Conservation (phyloP, 2,329 filamentous ascomycete genomes). For the Microdochium nivale region DNA sequence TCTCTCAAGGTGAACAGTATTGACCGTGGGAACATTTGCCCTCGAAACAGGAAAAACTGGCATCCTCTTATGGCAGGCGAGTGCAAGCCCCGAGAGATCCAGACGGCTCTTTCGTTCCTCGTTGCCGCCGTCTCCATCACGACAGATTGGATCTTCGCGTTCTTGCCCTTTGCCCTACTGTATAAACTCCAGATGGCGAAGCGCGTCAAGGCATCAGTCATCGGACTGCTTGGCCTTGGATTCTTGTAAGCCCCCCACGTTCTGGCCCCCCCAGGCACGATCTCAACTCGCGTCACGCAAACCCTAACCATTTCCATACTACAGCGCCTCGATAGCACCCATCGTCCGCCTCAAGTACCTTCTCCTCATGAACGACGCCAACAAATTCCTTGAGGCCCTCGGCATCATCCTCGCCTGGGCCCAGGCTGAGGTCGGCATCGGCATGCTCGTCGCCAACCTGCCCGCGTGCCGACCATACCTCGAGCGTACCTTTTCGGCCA, state of each 20-base stretch:
- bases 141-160: conserved; percentile 2
- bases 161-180: conserved; percentile 29
- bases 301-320: neutral
- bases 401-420: neutral
- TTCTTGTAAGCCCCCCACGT: conserved; percentile 18
- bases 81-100: neutral
- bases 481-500: neutral
- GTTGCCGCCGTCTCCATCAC: neutral
- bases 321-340: neutral
- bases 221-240: conserved; percentile 28
- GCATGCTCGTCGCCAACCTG: conserved; percentile 1
- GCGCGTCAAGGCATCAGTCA: conserved; percentile 29
- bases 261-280: neutral
- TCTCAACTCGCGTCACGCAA: too few relatives aligned
- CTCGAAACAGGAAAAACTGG: neutral
- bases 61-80: neutral
- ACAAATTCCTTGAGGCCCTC: neutral
- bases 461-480: neutral
- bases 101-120: neutral
- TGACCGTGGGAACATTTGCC: too few relatives aligned
- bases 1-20: too few relatives aligned
- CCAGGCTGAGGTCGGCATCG: neutral
- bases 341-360: neutral
- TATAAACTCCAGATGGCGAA: conserved; percentile 29
- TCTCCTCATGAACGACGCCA: neutral